phyloP scores from a whole-genome alignment of 2,329 filamentous ascomycete species.

The Kalmusia sp. region DNA sequence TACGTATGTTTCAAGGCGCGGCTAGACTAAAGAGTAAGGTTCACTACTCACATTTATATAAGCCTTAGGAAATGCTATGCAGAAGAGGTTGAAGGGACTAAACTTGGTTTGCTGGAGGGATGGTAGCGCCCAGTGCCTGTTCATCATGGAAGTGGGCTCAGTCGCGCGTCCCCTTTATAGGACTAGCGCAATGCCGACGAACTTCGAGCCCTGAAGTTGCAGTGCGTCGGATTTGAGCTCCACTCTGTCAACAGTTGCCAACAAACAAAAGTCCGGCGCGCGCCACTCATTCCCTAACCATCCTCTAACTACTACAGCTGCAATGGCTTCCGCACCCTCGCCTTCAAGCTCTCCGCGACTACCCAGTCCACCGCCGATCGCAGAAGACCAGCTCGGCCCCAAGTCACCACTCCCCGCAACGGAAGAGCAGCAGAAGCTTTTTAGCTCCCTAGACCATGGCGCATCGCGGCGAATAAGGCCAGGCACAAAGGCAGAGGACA shows the following conservation, averaged over 20 bases:
- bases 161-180: background rate
- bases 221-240: too few species aligned
- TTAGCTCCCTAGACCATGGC: slow-evolving; percentile 71
- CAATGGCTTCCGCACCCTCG: slow-evolving; percentile 48
- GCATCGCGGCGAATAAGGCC: slow-evolving; percentile 86
- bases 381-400: slow-evolving; percentile 89
- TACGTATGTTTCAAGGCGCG: too few species aligned
- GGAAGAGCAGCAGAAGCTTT: slow-evolving; percentile 62
- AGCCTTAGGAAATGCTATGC: too few species aligned
- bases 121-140: too few species aligned
- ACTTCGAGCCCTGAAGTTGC: background rate
- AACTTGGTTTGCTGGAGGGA: too few species aligned
- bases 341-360: slow-evolving; percentile 85
- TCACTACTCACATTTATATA: too few species aligned
- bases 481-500: slow-evolving; percentile 89
- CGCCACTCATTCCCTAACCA: background rate
- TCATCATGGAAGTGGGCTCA: background rate
- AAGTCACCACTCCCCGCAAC: slow-evolving; percentile 73
- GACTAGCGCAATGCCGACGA: background rate
- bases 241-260: background rate
- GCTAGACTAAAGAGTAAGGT: too few species aligned
- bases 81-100: too few species aligned
- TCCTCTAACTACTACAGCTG: background rate
- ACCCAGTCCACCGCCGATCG: slow-evolving; percentile 91
- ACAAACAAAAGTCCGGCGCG: background rate